Percentiles rank a stretch among this genome's conserved stretches.
These are phyloP conservation scores for Volvox africanus DNA, from an alignment of 139 green algal species.

Conservation along the genomic window DNA sequence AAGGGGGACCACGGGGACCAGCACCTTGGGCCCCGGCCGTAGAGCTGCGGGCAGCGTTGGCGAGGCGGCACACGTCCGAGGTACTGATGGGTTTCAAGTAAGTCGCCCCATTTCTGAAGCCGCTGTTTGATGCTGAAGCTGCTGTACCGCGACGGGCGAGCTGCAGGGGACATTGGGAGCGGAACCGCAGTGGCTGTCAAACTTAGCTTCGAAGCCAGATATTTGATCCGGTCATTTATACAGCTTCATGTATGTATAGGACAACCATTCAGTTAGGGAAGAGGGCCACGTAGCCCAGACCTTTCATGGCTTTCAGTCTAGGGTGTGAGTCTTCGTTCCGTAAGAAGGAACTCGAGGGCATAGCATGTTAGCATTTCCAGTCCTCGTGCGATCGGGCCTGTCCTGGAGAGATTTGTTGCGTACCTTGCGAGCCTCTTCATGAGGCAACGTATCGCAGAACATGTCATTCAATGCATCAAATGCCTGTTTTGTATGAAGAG, in stretches of 20 bases:
- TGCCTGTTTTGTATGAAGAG: constrained; percentile 70
- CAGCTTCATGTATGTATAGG: no score
- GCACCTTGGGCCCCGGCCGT: background rate
- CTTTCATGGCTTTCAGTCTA: no score
- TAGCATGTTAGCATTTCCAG: no score
- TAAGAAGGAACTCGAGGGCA: no score
- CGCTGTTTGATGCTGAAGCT: background rate
- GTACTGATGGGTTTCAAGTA: constrained; percentile 50
- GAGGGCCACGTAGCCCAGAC: no score
- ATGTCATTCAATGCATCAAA: constrained; percentile 78
- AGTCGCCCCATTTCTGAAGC: background rate
- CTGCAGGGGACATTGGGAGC: constrained; percentile 17
- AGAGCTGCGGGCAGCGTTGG: constrained; percentile 41
- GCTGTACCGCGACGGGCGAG: background rate
- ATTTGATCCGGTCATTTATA: no score
- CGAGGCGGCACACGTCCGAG: constrained; percentile 59
- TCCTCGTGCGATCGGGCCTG: no score
- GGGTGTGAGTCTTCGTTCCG: no score
- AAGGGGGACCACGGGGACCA: background rate
- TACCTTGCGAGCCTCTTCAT: constrained; percentile 12
- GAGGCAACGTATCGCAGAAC: constrained; percentile 59
- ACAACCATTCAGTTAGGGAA: no score
- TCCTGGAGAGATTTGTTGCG: no score
- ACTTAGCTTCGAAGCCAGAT: no score
- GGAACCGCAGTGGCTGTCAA: no score